These are phyloP conservation scores for Psilocybe azurescens DNA, from an alignment of 768 basidiomycete species.

Conservation along the genomic window DNA sequence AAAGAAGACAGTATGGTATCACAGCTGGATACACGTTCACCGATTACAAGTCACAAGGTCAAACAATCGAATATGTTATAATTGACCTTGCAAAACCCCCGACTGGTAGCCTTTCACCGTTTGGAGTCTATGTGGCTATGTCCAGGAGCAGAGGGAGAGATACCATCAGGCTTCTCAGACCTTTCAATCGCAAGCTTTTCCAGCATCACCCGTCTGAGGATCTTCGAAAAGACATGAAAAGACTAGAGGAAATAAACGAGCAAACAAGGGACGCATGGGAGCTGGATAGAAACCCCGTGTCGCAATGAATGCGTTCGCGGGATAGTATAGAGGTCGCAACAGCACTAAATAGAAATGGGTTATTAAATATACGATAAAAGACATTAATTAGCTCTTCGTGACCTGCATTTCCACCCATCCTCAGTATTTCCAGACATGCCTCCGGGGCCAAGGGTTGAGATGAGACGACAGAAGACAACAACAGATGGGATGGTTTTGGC, in stretches of 20 bases:
- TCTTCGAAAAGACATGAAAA: slow-evolving; percentile 16
- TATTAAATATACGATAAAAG: too few species aligned
- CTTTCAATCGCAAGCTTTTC: slow-evolving; percentile 33
- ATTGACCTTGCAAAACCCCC: slow-evolving; percentile 41
- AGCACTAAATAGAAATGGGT: too few species aligned
- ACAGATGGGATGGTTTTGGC: too few species aligned
- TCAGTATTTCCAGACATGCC: too few species aligned
- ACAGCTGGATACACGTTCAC: slow-evolving; percentile 45
- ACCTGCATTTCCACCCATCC: too few species aligned
- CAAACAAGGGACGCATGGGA: background rate
- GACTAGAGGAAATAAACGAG: slow-evolving; percentile 1
- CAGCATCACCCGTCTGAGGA: slow-evolving; percentile 26
- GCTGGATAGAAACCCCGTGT: too few species aligned
- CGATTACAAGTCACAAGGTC: slow-evolving; percentile 45
- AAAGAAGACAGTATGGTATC: slow-evolving; percentile 33
- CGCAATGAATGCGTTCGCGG: too few species aligned
- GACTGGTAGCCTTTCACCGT: slow-evolving; percentile 26
- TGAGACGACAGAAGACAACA: too few species aligned
- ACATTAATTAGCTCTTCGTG: too few species aligned
- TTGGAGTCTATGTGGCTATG: slow-evolving; percentile 39
- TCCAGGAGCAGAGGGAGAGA: slow-evolving; percentile 34
- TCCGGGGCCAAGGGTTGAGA: too few species aligned
- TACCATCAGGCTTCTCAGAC: slow-evolving; percentile 34
- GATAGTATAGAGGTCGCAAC: too few species aligned
- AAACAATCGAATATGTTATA: slow-evolving; percentile 38